Evolutionary conservation across 306 rosid genomes (phyloP).

Genomic region (Begonia masoniana): DNA sequence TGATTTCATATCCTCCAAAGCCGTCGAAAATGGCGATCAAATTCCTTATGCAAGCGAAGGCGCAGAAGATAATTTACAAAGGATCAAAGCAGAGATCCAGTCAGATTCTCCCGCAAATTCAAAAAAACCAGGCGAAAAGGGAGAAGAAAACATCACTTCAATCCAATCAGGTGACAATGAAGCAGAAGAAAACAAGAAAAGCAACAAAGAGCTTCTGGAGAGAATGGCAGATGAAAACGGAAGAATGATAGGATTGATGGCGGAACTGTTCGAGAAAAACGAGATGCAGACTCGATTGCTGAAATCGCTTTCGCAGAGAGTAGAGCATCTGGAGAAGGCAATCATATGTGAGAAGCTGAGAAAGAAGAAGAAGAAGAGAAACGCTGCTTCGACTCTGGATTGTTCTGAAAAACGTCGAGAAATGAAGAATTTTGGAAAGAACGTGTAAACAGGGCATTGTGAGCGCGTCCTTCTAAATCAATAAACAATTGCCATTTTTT

Average conservation of each 20-base stretch:
- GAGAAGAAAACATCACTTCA: neutral
- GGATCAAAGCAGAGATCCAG: conserved; percentile 9
- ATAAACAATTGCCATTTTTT: no score
- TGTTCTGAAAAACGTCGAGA: conserved; percentile 1
- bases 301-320: conserved; percentile 42
- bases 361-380: conserved; percentile 27
- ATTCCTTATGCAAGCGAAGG: neutral
- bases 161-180: neutral
- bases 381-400: conserved; percentile 3
- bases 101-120: conserved; percentile 4
- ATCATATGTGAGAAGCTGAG: conserved; percentile 28
- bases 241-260: conserved; percentile 50
- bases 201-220: conserved; percentile 24
- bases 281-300: conserved; percentile 37
- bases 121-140: neutral
- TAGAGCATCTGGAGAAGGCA: conserved; percentile 49
- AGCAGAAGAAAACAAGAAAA: neutral
- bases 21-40: no score
- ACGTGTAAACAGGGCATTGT: no score
- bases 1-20: no score
- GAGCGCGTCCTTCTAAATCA: no score
- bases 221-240: conserved; percentile 19
- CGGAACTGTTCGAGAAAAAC: conserved; percentile 31
- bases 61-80: conserved; percentile 15
- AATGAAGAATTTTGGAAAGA: conserved; percentile 6